phyloP scores from a whole-genome alignment of 2,329 filamentous ascomycete genomes.

The Chrysosporium queenslandicum region DNA sequence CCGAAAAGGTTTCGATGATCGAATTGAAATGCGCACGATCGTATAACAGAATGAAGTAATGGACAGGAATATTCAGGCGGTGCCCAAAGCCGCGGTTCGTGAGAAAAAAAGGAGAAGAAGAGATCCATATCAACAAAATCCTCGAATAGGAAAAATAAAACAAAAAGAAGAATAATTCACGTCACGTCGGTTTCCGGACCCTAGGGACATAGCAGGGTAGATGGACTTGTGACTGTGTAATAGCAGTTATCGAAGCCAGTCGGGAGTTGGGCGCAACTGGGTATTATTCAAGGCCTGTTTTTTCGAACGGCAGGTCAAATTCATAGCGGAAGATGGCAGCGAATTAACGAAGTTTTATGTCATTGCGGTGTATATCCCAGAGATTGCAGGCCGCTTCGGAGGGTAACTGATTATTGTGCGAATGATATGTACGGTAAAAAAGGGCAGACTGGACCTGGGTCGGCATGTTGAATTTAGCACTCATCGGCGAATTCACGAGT shows the following conservation, averaged over 20 bases:
- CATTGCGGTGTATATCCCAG: background rate
- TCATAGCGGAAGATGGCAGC: constrained; percentile 19
- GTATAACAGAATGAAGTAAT: background rate
- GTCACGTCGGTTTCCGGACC: constrained; percentile 24
- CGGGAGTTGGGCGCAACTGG: constrained; percentile 4
- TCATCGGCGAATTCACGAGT: constrained; percentile 24
- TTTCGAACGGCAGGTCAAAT: constrained; percentile 1
- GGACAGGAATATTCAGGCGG: background rate
- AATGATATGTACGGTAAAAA: background rate
- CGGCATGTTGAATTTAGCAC: background rate
- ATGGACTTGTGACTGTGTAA: constrained; percentile 1
- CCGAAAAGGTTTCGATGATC: background rate
- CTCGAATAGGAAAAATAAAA: constrained; percentile 14
- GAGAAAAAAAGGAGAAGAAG: background rate
- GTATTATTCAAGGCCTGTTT: background rate
- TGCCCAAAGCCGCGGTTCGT: constrained; percentile 3
- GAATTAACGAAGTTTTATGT: constrained; percentile 14
- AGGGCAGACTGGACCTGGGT: background rate
- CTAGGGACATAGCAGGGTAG: constrained; percentile 35
- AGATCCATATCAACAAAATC: constrained; percentile 18
- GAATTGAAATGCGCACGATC: background rate
- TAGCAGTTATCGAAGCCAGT: constrained; percentile 4
- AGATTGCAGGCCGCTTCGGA: constrained; percentile 10
- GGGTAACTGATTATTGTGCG: constrained; percentile 13
- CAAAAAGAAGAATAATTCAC: constrained; percentile 18